Evolutionary conservation across 2,329 filamentous ascomycete genomes (phyloP).

Genomic region (Bisporella sp.): DNA sequence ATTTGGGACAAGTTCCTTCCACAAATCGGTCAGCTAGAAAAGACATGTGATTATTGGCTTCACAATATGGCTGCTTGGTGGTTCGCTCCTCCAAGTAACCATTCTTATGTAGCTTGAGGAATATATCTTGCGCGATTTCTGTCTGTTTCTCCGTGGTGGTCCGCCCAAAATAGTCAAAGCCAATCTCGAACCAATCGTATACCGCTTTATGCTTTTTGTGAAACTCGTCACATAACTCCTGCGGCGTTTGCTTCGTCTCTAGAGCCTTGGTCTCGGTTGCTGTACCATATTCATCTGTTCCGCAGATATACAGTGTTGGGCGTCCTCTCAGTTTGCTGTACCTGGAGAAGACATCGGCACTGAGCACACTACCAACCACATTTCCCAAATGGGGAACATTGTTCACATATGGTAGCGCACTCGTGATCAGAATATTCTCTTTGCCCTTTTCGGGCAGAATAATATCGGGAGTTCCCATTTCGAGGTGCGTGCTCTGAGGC

Average conservation of each 20-base stretch:
- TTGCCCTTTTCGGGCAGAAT: conserved; percentile 65
- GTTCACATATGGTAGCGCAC: conserved; percentile 81
- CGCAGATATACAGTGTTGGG: conserved; percentile 79
- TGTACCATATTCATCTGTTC: conserved; percentile 91
- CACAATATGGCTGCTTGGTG: conserved; percentile 87
- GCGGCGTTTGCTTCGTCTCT: conserved; percentile 75
- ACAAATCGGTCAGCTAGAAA: conserved; percentile 85
- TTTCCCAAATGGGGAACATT: conserved; percentile 82
- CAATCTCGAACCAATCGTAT: conserved; percentile 94
- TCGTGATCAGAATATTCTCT: conserved; percentile 85
- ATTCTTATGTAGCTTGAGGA: conserved; percentile 79
- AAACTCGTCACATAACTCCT: conserved; percentile 87
- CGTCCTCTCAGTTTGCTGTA: conserved; percentile 75
- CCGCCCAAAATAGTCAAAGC: conserved; percentile 90
- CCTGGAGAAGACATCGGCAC: conserved; percentile 78
- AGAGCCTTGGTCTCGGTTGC: conserved; percentile 94
- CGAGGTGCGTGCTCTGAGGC: no score
- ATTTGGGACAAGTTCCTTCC: conserved; percentile 71
- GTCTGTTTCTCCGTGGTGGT: conserved; percentile 88
- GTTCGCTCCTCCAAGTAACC: conserved; percentile 81
- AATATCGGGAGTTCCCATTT: conserved; percentile 2
- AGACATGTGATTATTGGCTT: conserved; percentile 51
- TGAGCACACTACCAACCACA: conserved; percentile 79
- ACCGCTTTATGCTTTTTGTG: conserved; percentile 83
- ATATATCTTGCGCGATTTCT: conserved; percentile 87